Conservation (phyloP, 106 monocot species). For the Vanilla planifolia region DNA sequence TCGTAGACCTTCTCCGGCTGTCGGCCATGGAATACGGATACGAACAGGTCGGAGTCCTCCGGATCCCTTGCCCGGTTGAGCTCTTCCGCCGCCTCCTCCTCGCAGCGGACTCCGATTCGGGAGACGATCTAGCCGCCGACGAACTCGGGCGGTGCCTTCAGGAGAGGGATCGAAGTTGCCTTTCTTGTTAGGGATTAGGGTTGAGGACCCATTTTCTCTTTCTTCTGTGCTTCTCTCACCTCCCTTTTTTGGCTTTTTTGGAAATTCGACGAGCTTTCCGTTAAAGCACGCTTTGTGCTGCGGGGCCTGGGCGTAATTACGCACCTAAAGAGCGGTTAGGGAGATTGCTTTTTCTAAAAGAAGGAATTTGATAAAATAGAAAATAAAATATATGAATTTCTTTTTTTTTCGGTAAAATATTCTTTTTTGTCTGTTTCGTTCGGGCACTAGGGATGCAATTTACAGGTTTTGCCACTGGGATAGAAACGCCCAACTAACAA, state of each 20-base stretch:
- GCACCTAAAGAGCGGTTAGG: neutral
- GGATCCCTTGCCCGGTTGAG: constrained; percentile 56
- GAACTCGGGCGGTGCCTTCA: neutral
- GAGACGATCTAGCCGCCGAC: neutral
- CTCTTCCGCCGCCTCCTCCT: constrained; percentile 26
- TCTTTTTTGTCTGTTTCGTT: neutral
- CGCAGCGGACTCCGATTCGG: neutral
- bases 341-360: neutral
- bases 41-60: constrained; percentile 45
- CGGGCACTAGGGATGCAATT: neutral
- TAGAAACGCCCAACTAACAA: no score
- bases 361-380: no score
- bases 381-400: no score
- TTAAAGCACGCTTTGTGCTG: neutral
- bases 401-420: neutral
- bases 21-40: constrained; percentile 73
- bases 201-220: no score
- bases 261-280: neutral
- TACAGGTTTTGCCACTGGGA: no score
- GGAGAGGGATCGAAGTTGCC: neutral
- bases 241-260: no score
- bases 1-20: constrained; percentile 38
- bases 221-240: neutral
- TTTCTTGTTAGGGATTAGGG: neutral
- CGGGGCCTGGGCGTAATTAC: neutral